Base-by-base conservation (phyloP, 164 flowering plant genomes). In the Cinnamomum chago region DNA sequence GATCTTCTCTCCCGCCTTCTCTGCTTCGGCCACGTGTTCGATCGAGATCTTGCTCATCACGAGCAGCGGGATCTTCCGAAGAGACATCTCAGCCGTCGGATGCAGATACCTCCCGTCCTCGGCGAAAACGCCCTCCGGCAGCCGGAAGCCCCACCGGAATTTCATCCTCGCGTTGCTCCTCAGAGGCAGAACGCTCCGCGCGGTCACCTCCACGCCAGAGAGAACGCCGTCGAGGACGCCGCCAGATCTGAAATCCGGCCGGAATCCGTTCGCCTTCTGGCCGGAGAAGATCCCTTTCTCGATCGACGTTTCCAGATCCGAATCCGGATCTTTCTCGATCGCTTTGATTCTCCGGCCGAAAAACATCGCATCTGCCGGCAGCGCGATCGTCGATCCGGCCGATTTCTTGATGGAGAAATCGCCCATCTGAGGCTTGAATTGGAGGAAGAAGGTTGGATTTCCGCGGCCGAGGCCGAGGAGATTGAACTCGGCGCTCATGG, bases 401-500 rank as follows among this genome's bases (percentile, higher is more conserved):
- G 76, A 67, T 20, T 79, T 89, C 84, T 82, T 89, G 70, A 89
- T 51, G 9, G 88, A 84, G 82, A 90, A 92, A 72, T 90, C 95
- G 4, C 93, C 97, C 50, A 89, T 80, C 35, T 62, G 80, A 10
- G 97, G 95, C 76, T 80, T 84, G 78, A 92, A 87, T 50, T 83
- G 88, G 50, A 92, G 84, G 77, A 88, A 83, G 67, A 92, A 92
- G 55, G 75, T 81, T 67, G 97, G 95, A 78, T 82, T 86, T 14
- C 86, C 84, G 15, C 67, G 52, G 10, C 84, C 78, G 65, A 30
- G 35, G 35, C 35, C 35, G 35, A 88, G 74, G 35, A 89, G 78
- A 66, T 83, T 88, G 82, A 92, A 92, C 78, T 90, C 93, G 55
- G 90, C 90, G 79, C 86, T 85, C 87, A 90, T 88, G n/a, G 84